Evolutionary conservation across 2,329 filamentous ascomycete species (phyloP), one percentile per base, ranked within the genome.

Genomic region (Penicillium griseofulvum): DNA sequence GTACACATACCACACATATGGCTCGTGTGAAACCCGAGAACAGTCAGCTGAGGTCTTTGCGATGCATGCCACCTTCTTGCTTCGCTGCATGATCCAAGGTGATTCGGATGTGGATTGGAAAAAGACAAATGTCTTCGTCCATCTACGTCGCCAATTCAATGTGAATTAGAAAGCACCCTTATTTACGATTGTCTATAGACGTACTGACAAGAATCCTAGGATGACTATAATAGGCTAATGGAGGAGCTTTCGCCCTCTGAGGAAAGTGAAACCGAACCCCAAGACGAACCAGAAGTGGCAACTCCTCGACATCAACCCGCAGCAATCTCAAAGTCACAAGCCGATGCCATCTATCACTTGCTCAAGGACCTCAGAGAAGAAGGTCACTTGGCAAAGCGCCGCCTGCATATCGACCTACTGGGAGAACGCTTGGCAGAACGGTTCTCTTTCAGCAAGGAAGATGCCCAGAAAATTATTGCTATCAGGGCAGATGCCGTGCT

Each of bases 1-100:
- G 75, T 77, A 77, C 59, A 67, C 71, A n/a, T 69, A 65, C 44
- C 74, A 77, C 53, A 75, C 73, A 9, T 66, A 76, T 60, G 71
- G 72, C 34, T 68, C 72, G 42, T 74, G 73, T 58, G 71, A 78
- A 57, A 75, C 76, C 55, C 68, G 70, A 17, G 75, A 79, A 41
- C 76, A 79, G 49, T 76, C 76, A n/a, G 72, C 72, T 24, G 77
- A 78, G 52, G 72, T 75, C 3, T 77, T 80, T 48, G 68, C 76
- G 51, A 74, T 74, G 53, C 76, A 80, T 55, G 72, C 74, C 49
- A 60, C 65, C 36, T 80, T 80, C 56, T 63, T 80, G n/a, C 69
- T 80, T 14, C 73, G 69, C 19, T 74, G 76, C 39, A 80, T 80
- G 78, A 61, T 78, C 17, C 74, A 75, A 57, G 75, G 72, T 4